Evolutionary conservation across 257 asterid genomes (phyloP).

Genomic region (Verbascum thapsus): DNA sequence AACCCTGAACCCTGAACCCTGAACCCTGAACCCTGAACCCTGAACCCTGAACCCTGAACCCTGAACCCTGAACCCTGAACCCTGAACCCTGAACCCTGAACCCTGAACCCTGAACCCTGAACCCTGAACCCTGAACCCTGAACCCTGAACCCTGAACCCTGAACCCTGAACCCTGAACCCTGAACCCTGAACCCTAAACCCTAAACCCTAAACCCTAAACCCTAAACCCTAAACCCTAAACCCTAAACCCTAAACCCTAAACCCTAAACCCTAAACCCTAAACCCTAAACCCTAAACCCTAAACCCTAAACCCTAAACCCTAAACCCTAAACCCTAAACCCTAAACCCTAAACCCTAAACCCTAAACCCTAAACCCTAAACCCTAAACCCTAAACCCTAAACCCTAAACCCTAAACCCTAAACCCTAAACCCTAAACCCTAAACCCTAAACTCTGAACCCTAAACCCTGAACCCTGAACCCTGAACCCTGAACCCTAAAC

Average conservation of each 20-base stretch:
- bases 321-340: slow-evolving; percentile 26
- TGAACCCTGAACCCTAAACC: slow-evolving; percentile 9
- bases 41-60: no score
- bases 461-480: slow-evolving; percentile 23
- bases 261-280: slow-evolving; percentile 26
- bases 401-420: slow-evolving; percentile 26
- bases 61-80: no score
- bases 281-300: slow-evolving; percentile 30
- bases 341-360: slow-evolving; percentile 29
- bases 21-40: no score
- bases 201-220: not conserved
- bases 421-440: slow-evolving; percentile 27
- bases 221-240: slow-evolving; percentile 20
- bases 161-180: slow-evolving; percentile 28
- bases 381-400: slow-evolving; percentile 24
- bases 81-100: no score
- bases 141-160: no score
- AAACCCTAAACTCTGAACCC: no score
- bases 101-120: no score
- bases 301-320: slow-evolving; percentile 28
- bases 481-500: slow-evolving; percentile 21
- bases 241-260: slow-evolving; percentile 33
- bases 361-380: slow-evolving; percentile 21
- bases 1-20: no score
- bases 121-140: no score